phyloP scores from a whole-genome alignment of 257 asterid genomes.

The Orobanche coerulescens region DNA sequence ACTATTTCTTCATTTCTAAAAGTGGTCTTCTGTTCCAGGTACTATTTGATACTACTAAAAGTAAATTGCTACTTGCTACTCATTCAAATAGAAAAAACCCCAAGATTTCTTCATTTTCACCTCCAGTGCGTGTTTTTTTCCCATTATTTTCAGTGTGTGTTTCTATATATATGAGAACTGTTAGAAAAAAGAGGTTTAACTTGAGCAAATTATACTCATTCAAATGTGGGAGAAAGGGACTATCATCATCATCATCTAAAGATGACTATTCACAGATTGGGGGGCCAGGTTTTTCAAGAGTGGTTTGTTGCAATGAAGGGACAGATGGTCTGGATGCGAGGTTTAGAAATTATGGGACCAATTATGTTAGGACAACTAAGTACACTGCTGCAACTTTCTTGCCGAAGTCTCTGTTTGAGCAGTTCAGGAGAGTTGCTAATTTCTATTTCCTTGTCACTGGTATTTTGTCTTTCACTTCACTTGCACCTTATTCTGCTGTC shows the following conservation, averaged over 20 bases:
- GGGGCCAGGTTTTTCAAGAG: conserved; percentile 61
- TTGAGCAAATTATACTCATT: conserved; percentile 42
- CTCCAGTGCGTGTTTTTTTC: too few species aligned
- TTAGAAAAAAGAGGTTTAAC: conserved; percentile 32
- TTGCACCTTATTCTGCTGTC: conserved; percentile 51
- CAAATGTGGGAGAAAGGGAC: conserved; percentile 34
- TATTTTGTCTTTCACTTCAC: conserved; percentile 47
- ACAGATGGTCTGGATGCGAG: conserved; percentile 32
- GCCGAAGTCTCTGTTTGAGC: conserved; percentile 70
- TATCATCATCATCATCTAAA: too few species aligned
- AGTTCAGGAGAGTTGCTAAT: conserved; percentile 75
- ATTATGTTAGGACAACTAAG: conserved; percentile 64
- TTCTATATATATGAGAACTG: conserved; percentile 22
- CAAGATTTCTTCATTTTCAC: neutral
- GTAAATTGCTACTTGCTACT: too few species aligned
- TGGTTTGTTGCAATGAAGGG: conserved; percentile 55
- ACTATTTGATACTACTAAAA: neutral
- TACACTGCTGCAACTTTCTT: conserved; percentile 55
- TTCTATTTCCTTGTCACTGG: conserved; percentile 56
- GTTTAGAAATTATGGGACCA: conserved; percentile 32
- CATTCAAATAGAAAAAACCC: neutral
- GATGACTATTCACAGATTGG: conserved; percentile 53
- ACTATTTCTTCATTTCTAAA: conserved; percentile 19
- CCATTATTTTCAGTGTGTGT: neutral
- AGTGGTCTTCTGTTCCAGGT: conserved; percentile 22